Evolutionary conservation across 2,329 filamentous ascomycete genomes (phyloP), one percentile per base, ranked within the genome.

Genomic region (Fusarium temperatum): DNA sequence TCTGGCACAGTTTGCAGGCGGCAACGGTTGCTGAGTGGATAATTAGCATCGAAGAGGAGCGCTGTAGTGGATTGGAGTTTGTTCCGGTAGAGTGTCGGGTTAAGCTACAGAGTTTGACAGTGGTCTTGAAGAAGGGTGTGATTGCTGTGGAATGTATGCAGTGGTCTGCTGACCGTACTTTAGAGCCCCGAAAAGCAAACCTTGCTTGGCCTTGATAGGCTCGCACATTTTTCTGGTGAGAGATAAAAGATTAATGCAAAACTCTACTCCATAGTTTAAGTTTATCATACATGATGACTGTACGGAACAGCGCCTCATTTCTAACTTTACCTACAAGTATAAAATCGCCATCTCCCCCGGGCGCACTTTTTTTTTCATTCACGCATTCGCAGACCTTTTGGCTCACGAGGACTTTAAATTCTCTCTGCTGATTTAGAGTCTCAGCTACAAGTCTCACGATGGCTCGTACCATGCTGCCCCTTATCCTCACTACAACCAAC

Each of bases 201-300:
- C n/a, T 53, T 11, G 12, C n/a, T 53, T 36, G 50, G 50, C 32
- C 32, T 26, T 53, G 30, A 53, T 47, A 22, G 26, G 8, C 22
- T 10, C 3, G 9, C 18, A 26, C 4, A 26, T 3, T 20, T 26
- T 7, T 20, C 7, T 45, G n/a, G n/a, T 45, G 2, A 44, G 17
- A 4, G 8, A 26, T 10, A 8, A 6, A 11, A 22, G 8, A 5
- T 3, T 28, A 15, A 22, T 15, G 0, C 0, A 1, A 22, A 47
- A 28, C 18, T 47, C 20, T 47, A 47, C 18, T 15, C 11, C 0
- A 28, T 3, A 47, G 13, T 15, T 15, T 47, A 28, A 22, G 45
- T 11, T 28, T 47, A 47, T 22, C 8, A 28, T 9, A 0, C 26
- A 0, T 11, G 18, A 22, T 45, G 24, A 20, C 17, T 26, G 3